Conservation (phyloP, 805 yeast species). For the Middelhovenomyces tepae region DNA sequence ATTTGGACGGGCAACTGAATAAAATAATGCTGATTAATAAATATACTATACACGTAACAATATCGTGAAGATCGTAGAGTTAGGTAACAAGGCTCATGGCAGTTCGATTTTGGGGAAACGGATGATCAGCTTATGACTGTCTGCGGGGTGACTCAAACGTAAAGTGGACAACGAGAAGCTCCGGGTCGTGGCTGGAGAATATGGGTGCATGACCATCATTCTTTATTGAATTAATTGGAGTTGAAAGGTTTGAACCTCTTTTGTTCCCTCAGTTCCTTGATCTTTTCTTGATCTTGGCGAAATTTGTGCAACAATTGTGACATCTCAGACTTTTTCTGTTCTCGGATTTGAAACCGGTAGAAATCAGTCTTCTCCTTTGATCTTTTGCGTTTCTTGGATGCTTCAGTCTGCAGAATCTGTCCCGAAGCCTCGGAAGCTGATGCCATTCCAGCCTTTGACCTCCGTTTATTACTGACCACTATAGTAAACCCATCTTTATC, state of each 20-base stretch:
- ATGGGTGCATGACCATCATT: no score
- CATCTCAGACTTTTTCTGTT: conserved; percentile 86
- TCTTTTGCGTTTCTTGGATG: conserved; percentile 43
- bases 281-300: conserved; percentile 83
- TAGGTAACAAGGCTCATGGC: no score
- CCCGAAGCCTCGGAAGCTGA: conserved; percentile 12
- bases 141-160: no score
- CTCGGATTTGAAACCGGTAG: conserved; percentile 93
- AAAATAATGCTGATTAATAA: no score
- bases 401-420: conserved; percentile 6
- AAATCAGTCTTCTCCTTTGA: conserved; percentile 81
- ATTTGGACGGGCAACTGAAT: no score
- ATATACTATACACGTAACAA: no score
- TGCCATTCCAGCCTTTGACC: conserved; percentile 59
- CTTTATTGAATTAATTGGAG: no score
- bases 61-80: no score
- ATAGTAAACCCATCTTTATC: conserved; percentile 93
- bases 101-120: no score
- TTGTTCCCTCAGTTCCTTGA: conserved; percentile 67
- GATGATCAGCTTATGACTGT: no score
- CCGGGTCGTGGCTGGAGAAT: no score
- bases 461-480: conserved; percentile 81
- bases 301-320: conserved; percentile 75
- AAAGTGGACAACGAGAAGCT: no score
- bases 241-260: conserved; percentile 85